Evolutionary conservation across 208 protist species (phyloP).

Genomic region (Endotrypanum monterogeii): DNA sequence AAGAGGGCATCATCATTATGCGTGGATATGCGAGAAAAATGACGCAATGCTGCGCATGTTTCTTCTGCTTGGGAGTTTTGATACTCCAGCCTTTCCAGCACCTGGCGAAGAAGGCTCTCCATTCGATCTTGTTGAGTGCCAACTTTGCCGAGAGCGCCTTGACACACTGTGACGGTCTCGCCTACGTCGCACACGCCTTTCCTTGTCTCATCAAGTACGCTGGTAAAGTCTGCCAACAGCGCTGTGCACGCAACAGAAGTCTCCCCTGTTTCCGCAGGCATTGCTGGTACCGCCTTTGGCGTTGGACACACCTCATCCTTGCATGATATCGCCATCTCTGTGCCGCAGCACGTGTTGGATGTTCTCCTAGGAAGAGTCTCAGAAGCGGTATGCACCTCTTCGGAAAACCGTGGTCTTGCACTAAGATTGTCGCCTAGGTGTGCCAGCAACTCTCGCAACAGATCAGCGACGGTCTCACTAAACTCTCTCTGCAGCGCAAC

Average conservation of each 20-base stretch:
- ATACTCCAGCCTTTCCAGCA: neutral
- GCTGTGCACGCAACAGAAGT: neutral
- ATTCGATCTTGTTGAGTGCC: neutral
- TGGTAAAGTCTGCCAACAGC: neutral
- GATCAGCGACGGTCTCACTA: slow-evolving; percentile 8
- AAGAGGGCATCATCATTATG: slow-evolving; percentile 14
- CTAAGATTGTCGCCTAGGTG: neutral
- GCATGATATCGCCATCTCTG: neutral
- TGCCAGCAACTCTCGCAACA: neutral
- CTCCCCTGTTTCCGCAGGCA: neutral
- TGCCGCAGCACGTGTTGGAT: neutral
- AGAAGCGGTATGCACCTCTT: neutral
- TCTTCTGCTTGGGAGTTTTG: neutral
- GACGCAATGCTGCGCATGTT: neutral
- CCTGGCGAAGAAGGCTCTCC: slow-evolving; percentile 1
- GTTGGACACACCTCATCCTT: neutral
- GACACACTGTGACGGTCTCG: neutral
- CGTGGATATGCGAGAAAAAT: slow-evolving; percentile 1
- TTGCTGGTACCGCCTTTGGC: neutral
- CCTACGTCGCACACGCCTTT: neutral
- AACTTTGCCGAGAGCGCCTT: neutral
- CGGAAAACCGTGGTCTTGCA: neutral
- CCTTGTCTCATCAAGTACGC: neutral
- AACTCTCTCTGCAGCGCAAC: slow-evolving; percentile 32
- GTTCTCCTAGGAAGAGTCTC: neutral